These are phyloP conservation scores for Gymnopilus junonius DNA, from an alignment of 768 basidiomycete genomes.

Conservation along the genomic window DNA sequence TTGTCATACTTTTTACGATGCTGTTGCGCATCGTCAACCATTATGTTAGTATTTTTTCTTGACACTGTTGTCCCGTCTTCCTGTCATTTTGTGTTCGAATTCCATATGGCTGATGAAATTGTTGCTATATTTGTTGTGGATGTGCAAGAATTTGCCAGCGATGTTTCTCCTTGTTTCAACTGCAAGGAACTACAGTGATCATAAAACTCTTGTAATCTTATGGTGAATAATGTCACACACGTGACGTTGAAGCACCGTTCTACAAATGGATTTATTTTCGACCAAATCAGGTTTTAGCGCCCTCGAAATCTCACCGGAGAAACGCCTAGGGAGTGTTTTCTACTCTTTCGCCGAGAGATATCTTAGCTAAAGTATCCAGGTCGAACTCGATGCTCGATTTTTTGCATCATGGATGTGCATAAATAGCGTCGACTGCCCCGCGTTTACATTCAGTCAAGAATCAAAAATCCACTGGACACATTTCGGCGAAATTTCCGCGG, in stretches of 20 bases:
- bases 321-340: conserved; percentile 12
- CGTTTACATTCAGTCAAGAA: conserved; percentile 4
- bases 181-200: no score
- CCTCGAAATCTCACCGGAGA: conserved; percentile 19
- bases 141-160: no score
- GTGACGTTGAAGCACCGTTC: not conserved
- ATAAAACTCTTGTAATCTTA: no score
- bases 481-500: conserved; percentile 29
- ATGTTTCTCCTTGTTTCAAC: not conserved
- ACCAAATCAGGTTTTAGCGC: not conserved
- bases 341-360: conserved; percentile 18
- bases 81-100: no score
- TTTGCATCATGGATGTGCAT: not conserved
- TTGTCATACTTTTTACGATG: not conserved
- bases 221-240: not conserved
- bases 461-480: conserved; percentile 4
- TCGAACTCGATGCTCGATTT: not conserved
- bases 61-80: not conserved
- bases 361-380: not conserved
- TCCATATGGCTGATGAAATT: no score
- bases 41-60: not conserved
- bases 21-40: no score
- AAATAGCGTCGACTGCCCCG: conserved; percentile 7
- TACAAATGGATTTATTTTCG: conserved; percentile 11
- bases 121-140: no score